These are phyloP conservation scores for Botrytis galanthina DNA, from an alignment of 2,329 filamentous ascomycete genomes.

Conservation along the genomic window DNA sequence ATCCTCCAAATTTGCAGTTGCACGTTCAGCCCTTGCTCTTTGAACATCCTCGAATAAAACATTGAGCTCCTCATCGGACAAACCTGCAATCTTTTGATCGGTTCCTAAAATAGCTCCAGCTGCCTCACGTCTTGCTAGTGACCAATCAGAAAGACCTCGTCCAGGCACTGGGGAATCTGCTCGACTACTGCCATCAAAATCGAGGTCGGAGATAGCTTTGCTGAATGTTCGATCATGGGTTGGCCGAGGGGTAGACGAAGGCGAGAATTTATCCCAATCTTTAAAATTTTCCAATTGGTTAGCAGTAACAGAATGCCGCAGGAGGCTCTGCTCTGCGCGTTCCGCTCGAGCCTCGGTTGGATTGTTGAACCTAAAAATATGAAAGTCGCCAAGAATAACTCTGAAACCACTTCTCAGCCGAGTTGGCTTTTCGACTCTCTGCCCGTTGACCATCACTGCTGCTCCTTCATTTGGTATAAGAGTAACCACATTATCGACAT, in stretches of 20 bases:
- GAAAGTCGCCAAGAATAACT: conserved; percentile 95
- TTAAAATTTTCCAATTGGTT: conserved; percentile 58
- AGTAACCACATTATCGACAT: conserved; percentile 88
- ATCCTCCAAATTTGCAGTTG: conserved; percentile 77
- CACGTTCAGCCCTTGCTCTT: conserved; percentile 73
- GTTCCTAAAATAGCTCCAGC: conserved; percentile 84
- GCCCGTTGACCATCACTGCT: conserved; percentile 96
- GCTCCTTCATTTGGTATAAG: conserved; percentile 87
- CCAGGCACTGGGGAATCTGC: conserved; percentile 76
- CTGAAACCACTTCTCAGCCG: conserved; percentile 88
- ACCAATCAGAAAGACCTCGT: conserved; percentile 82
- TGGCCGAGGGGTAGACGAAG: conserved; percentile 59
- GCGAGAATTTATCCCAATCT: conserved; percentile 54
- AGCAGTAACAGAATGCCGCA: conserved; percentile 76
- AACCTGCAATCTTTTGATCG: conserved; percentile 84
- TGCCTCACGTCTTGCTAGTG: conserved; percentile 88
- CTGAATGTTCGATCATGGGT: conserved; percentile 80
- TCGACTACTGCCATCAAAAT: conserved; percentile 62
- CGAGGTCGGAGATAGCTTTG: conserved; percentile 73
- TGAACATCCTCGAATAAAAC: conserved; percentile 92
- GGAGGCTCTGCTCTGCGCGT: conserved; percentile 78
- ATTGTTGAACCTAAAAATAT: conserved; percentile 98
- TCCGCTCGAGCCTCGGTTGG: conserved; percentile 94
- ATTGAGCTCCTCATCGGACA: conserved; percentile 94
- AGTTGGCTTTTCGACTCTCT: conserved; percentile 81